These are phyloP conservation scores for Calonectria multiphialidica DNA, from an alignment of 2,329 filamentous ascomycete species.

Conservation along the genomic window DNA sequence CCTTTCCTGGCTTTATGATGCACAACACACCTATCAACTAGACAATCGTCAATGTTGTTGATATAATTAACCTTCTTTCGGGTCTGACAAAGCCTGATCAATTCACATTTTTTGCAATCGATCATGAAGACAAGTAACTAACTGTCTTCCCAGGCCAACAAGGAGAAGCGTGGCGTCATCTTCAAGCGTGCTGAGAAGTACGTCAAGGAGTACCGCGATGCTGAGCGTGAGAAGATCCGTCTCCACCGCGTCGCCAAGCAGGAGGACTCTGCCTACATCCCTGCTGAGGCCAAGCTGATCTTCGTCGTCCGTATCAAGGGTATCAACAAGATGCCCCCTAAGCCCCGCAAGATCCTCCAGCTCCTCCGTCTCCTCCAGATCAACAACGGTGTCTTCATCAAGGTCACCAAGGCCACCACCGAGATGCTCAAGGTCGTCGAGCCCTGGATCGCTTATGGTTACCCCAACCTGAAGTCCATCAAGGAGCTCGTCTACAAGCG, in stretches of 20 bases:
- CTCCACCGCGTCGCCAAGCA: slow-evolving; percentile 90
- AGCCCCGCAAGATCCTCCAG: slow-evolving; percentile 99
- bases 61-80: slow-evolving; percentile 98
- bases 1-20: slow-evolving; percentile 76
- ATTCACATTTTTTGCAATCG: slow-evolving; percentile 33
- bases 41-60: slow-evolving; percentile 97
- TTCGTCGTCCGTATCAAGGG: slow-evolving; percentile 99
- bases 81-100: slow-evolving; percentile 78
- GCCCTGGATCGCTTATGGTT: slow-evolving; percentile 99
- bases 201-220: slow-evolving; percentile 99
- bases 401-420: slow-evolving; percentile 95
- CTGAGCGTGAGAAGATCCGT: slow-evolving; percentile 98
- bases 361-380: slow-evolving; percentile 99
- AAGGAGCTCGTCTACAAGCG: slow-evolving; percentile 99
- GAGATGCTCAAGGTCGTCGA: slow-evolving; percentile 99
- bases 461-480: slow-evolving; percentile 99
- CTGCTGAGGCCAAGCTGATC: slow-evolving; percentile 94
- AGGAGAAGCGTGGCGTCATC: slow-evolving; percentile 98
- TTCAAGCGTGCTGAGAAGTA: slow-evolving; percentile 99
- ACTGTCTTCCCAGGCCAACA: slow-evolving; percentile 80
- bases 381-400: slow-evolving; percentile 99
- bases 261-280: slow-evolving; percentile 93
- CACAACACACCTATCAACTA: slow-evolving; percentile 92
- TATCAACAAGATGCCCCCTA: slow-evolving; percentile 99
- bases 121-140: slow-evolving; percentile 45